phyloP scores from a whole-genome alignment of 2,329 filamentous ascomycete genomes.

The Ambrosiella xylebori region DNA sequence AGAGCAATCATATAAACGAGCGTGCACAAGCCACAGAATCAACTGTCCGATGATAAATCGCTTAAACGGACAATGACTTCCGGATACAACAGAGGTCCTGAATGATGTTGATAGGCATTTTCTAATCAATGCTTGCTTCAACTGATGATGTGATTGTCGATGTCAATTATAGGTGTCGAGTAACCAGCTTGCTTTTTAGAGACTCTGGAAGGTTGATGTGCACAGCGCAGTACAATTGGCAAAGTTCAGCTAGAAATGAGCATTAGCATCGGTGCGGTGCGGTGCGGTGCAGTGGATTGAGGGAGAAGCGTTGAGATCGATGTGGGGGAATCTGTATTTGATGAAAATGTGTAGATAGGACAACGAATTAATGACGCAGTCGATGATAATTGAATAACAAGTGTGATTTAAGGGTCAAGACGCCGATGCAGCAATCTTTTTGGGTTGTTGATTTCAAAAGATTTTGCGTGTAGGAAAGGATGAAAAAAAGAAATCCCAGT shows the following conservation, averaged over 20 bases:
- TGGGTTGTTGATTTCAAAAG: too few relatives aligned
- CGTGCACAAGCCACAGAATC: slow-evolving; percentile 13
- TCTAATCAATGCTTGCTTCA: too few relatives aligned
- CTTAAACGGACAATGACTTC: neutral
- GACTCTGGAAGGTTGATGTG: neutral
- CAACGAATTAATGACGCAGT: too few relatives aligned
- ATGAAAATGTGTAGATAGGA: neutral
- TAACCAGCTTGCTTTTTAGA: too few relatives aligned
- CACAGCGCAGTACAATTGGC: neutral
- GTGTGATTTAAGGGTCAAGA: too few relatives aligned
- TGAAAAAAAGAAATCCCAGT: too few relatives aligned
- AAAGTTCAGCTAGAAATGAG: neutral
- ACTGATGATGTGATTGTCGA: too few relatives aligned
- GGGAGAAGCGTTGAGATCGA: neutral
- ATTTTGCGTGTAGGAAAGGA: too few relatives aligned
- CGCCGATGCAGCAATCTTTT: too few relatives aligned
- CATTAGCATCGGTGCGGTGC: neutral
- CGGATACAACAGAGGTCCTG: neutral
- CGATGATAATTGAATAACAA: too few relatives aligned
- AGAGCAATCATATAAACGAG: slow-evolving; percentile 14
- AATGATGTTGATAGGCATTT: neutral
- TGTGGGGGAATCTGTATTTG: neutral
- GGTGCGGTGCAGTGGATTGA: neutral
- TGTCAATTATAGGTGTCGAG: too few relatives aligned
- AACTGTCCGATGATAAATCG: slow-evolving; percentile 1